Percentiles rank a stretch among this genome's conserved stretches.
These are phyloP conservation scores for Epichloe sp. DNA, from an alignment of 2,329 filamentous ascomycete genomes.

Conservation along the genomic window DNA sequence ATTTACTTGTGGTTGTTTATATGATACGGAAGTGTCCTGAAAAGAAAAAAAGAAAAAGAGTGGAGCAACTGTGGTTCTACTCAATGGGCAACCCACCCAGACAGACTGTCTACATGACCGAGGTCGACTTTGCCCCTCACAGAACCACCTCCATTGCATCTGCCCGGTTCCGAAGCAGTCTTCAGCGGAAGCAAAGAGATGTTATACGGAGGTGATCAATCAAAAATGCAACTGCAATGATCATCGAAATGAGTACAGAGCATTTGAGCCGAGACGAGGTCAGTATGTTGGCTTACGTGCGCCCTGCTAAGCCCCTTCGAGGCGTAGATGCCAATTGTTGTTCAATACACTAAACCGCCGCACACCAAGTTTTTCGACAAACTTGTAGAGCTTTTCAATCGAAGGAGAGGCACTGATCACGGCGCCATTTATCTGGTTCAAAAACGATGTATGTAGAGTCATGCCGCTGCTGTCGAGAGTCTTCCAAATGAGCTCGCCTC, in stretches of 20 bases:
- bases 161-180: neutral
- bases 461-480: neutral
- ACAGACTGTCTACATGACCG: no score
- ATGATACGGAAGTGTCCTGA: neutral
- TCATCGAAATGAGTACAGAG: constrained; percentile 13
- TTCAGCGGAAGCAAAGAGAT: neutral
- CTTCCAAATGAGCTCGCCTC: neutral
- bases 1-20: no score
- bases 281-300: neutral
- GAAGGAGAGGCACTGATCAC: constrained; percentile 54
- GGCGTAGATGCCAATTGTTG: neutral
- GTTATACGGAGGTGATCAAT: no score
- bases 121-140: neutral
- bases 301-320: neutral
- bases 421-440: constrained; percentile 64
- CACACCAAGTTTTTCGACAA: constrained; percentile 55
- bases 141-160: neutral
- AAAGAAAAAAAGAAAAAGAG: neutral
- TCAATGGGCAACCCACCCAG: neutral
- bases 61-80: neutral
- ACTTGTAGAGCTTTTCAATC: constrained; percentile 54
- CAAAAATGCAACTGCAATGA: no score
- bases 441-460: constrained; percentile 48
- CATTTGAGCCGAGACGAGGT: constrained; percentile 29
- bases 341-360: neutral